Base-by-base conservation (phyloP, 2,329 filamentous ascomycete genomes). In the Penicillium sp. region DNA sequence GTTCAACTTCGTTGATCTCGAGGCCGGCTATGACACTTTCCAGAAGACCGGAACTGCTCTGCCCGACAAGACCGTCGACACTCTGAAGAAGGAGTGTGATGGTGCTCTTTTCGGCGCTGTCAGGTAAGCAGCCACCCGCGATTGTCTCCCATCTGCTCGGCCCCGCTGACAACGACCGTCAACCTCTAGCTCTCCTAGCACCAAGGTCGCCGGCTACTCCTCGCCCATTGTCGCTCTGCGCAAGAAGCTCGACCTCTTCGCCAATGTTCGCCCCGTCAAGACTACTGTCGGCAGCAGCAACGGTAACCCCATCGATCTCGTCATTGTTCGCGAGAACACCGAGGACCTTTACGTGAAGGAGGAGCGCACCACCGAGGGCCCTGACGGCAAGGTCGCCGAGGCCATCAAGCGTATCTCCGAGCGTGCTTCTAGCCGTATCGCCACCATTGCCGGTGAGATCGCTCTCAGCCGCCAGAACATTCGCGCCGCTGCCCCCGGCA, bases 331-430 rank as follows among this genome's bases (percentile, higher is more conserved):
- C 62, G 94, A 99, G 79, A 99, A 99, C 81, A 99, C 94, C 31
- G 94, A 99, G 80, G 94, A 99, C 74, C 84, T 99, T 39, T 96
- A 96, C 77, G 93, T 99, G 67, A 97, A 97, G 81, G 90, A 97
- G 75, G 94, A 99, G 81, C 88, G 82, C 74, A 97, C 92, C 21
- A 88, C 85, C 72, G 85, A 90, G 50, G 86, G 84, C 31, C 81
- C 87, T 34, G 76, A 80, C 51, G 87, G 88, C 75, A 92, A 91
- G 79, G 89, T 97, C 54, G 93, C 94, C 61, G 93, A 97, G 80
- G 94, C 94, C 44, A 93, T 97, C 79, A 99, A 99, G 84, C 90
- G 93, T 69, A 99, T 99, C 71, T 91, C 90, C 11, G 87, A 95
- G 76, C 87, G 83, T 61, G 94, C 94, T 18, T 90, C 86, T 9